These are phyloP conservation scores for Fusarium nematophilum DNA, from an alignment of 2,329 filamentous ascomycete species.

Conservation along the genomic window DNA sequence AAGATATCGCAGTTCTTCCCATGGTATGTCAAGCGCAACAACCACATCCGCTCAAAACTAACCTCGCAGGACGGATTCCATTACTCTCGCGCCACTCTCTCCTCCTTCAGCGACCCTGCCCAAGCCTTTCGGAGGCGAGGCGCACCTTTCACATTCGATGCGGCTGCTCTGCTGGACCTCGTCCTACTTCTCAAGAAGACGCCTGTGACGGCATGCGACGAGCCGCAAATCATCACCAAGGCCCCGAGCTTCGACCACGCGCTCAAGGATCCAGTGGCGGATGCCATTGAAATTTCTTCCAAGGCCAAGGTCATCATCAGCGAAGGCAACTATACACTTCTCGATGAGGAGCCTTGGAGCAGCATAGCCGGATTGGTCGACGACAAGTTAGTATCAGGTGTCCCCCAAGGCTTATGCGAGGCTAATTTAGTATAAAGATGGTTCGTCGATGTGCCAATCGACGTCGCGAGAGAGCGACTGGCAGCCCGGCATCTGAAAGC, in stretches of 20 bases:
- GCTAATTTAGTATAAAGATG: constrained; percentile 31
- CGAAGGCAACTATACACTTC: constrained; percentile 62
- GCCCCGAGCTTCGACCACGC: constrained; percentile 57
- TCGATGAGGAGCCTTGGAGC: constrained; percentile 59
- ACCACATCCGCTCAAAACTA: neutral
- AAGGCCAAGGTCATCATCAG: constrained; percentile 61
- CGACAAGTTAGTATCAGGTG: constrained; percentile 53
- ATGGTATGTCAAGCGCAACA: constrained; percentile 34
- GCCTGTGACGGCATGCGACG: constrained; percentile 36
- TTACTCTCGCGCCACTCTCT: constrained; percentile 37
- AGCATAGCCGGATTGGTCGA: constrained; percentile 58
- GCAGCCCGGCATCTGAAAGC: constrained; percentile 41
- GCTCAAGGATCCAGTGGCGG: neutral
- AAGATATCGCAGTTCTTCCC: constrained; percentile 38
- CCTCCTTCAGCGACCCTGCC: constrained; percentile 34
- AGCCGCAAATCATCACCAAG: constrained; percentile 24
- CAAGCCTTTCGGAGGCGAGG: constrained; percentile 44
- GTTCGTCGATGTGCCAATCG: constrained; percentile 43
- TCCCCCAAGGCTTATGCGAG: neutral
- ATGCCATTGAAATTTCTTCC: constrained; percentile 43
- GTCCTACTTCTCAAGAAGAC: constrained; percentile 33
- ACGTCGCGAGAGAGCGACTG: constrained; percentile 39
- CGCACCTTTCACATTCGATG: constrained; percentile 49
- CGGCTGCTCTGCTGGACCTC: constrained; percentile 34
- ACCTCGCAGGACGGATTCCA: constrained; percentile 47